phyloP scores from a whole-genome alignment of 75 land plant genomes.

The Isoetes taiwanensis region DNA sequence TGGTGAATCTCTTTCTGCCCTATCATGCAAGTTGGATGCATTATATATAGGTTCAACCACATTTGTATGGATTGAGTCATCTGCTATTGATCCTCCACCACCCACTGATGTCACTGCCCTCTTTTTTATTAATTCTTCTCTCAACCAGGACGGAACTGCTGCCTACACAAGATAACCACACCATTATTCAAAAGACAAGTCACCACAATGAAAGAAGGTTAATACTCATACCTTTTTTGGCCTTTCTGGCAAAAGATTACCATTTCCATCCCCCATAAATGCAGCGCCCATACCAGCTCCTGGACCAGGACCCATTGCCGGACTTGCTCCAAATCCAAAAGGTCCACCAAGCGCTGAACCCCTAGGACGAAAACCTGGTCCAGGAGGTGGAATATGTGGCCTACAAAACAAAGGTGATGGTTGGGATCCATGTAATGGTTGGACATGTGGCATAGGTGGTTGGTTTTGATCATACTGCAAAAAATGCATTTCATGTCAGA shows the following conservation, averaged over 20 bases:
- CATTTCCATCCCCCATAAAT: slow-evolving; percentile 53
- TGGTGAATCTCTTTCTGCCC: slow-evolving; percentile 51
- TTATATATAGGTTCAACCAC: slow-evolving; percentile 34
- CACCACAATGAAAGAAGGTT: background rate
- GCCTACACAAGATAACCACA: slow-evolving; percentile 35
- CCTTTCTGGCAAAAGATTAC: slow-evolving; percentile 45
- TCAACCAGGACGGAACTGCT: slow-evolving; percentile 93
- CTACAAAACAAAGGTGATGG: slow-evolving; percentile 29
- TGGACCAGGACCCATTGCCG: slow-evolving; percentile 35
- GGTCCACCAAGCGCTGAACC: slow-evolving; percentile 34
- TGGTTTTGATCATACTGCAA: slow-evolving; percentile 13
- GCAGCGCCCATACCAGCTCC: slow-evolving; percentile 31
- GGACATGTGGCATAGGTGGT: slow-evolving; percentile 13
- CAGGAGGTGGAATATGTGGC: slow-evolving; percentile 36
- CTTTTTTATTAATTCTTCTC: slow-evolving; percentile 87
- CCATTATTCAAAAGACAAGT: background rate
- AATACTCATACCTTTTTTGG: slow-evolving; percentile 61
- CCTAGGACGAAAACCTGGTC: slow-evolving; percentile 43
- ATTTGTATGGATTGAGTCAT: slow-evolving; percentile 27
- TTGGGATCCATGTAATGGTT: slow-evolving; percentile 20
- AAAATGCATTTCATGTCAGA: no score
- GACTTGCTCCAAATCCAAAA: slow-evolving; percentile 32
- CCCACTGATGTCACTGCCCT: slow-evolving; percentile 47
- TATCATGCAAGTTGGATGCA: slow-evolving; percentile 38
- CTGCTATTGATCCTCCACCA: slow-evolving; percentile 16